phyloP scores from a whole-genome alignment of 768 basidiomycete genomes.

The Auriculariales sp. region DNA sequence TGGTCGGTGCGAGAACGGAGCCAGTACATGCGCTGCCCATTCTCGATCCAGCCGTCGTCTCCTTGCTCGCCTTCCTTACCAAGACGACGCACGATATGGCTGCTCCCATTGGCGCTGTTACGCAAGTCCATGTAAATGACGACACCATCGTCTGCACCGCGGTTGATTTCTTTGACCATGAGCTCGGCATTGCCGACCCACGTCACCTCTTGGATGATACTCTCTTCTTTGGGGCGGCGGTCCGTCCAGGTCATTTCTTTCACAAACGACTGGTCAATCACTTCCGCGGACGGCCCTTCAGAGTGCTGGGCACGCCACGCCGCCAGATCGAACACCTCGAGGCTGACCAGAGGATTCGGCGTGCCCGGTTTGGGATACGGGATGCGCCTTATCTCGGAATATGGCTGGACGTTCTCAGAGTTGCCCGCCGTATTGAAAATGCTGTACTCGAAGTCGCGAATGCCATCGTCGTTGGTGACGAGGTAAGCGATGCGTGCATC shows the following conservation, averaged over 20 bases:
- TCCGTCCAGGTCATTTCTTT: conserved; percentile 53
- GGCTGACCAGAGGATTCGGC: conserved; percentile 71
- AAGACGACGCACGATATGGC: conserved; percentile 53
- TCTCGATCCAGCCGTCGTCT: conserved; percentile 91
- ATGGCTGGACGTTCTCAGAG: conserved; percentile 58
- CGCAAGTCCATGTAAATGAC: conserved; percentile 62
- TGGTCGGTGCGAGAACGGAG: conserved; percentile 24
- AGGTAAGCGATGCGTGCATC: conserved; percentile 62
- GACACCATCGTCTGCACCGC: conserved; percentile 67
- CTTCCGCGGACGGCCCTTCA: neutral
- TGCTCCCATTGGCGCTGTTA: conserved; percentile 18
- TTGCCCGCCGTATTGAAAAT: conserved; percentile 80
- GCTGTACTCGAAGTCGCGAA: conserved; percentile 77
- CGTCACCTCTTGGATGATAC: conserved; percentile 65
- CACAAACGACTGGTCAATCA: neutral
- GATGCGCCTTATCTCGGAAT: conserved; percentile 48
- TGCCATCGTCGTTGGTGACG: conserved; percentile 73
- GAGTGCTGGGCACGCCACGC: neutral
- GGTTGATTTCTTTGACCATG: conserved; percentile 75
- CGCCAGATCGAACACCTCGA: conserved; percentile 67
- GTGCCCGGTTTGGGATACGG: conserved; percentile 85
- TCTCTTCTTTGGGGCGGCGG: conserved; percentile 40
- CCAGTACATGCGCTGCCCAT: conserved; percentile 52
- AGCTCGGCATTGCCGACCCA: conserved; percentile 74
- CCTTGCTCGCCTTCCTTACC: conserved; percentile 76